A percentile compares a stretch with the other conserved stretches of the same genome.
Conservation (phyloP, 306 rosid genomes). For the Acacia melanoxylon region DNA sequence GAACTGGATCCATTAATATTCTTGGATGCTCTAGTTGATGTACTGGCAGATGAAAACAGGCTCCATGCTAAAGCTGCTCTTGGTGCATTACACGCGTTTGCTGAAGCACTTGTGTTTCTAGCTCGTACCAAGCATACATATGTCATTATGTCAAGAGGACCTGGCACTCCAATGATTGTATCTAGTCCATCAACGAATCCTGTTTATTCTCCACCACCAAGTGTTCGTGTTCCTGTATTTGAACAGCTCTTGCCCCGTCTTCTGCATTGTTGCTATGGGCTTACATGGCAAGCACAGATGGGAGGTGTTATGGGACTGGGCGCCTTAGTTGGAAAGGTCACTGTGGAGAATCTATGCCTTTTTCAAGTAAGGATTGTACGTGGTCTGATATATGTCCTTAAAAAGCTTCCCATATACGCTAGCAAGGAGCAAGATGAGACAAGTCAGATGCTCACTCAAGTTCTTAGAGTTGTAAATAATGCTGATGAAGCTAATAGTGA, state of each 20-base stretch:
- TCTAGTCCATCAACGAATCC: constrained; percentile 99
- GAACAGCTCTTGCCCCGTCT: constrained; percentile 97
- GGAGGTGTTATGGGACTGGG: constrained; percentile 99
- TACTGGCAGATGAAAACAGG: constrained; percentile 92
- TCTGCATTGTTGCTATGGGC: constrained; percentile 97
- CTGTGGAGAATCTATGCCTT: constrained; percentile 84
- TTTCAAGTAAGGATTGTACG: constrained; percentile 94
- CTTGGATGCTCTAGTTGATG: constrained; percentile 97
- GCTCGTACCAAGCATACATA: constrained; percentile 96
- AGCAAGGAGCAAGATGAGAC: constrained; percentile 99
- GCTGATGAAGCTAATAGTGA: constrained; percentile 99
- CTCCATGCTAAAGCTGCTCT: constrained; percentile 95
- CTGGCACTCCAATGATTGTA: constrained; percentile 96
- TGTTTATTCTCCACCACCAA: constrained; percentile 96
- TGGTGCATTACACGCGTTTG: constrained; percentile 77
- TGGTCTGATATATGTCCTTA: constrained; percentile 89
- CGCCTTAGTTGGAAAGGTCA: constrained; percentile 97
- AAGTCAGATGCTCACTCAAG: constrained; percentile 97
- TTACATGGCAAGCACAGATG: constrained; percentile 96
- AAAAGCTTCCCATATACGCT: constrained; percentile 92
- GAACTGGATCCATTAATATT: constrained; percentile 94
- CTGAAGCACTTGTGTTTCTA: constrained; percentile 90
- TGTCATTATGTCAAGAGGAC: constrained; percentile 85
- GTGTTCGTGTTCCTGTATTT: constrained; percentile 91
- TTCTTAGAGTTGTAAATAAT: constrained; percentile 97